Evolutionary conservation across 192 early-diverging fungal species (phyloP).

Genomic region (Coemansia sp.): DNA sequence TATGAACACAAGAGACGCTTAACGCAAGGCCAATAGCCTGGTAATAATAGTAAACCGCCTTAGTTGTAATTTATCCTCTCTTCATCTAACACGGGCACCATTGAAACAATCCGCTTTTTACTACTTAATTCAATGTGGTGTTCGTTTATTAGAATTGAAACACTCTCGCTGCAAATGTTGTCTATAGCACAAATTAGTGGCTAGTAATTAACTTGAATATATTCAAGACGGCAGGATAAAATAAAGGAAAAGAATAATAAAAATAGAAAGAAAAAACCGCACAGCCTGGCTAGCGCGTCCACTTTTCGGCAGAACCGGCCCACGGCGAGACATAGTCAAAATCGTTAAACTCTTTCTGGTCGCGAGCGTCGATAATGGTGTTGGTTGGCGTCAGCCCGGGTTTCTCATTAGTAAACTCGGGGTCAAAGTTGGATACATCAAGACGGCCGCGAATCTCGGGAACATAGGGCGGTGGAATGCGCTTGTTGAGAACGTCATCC

Average conservation of each 20-base stretch:
- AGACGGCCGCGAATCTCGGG: slow-evolving; percentile 73
- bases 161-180: no score
- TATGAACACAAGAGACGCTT: background rate
- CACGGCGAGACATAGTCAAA: slow-evolving; percentile 94
- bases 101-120: no score
- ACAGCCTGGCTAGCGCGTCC: slow-evolving; percentile 28
- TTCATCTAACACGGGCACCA: no score
- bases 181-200: no score
- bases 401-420: slow-evolving; percentile 92
- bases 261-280: background rate
- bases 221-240: no score
- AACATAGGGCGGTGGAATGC: slow-evolving; percentile 83
- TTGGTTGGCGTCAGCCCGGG: slow-evolving; percentile 91
- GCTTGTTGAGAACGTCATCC: slow-evolving; percentile 89
- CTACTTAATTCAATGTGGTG: no score
- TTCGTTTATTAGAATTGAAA: no score
- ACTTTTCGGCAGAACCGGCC: slow-evolving; percentile 57
- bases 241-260: background rate
- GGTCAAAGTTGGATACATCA: slow-evolving; percentile 97
- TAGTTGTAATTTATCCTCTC: no score
- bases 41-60: no score
- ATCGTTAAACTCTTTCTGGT: slow-evolving; percentile 91
- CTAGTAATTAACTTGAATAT: background rate
- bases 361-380: slow-evolving; percentile 67
- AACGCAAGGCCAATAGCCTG: no score